phyloP scores from a whole-genome alignment of 139 green algal species.

The Diplosphaera chodatii region DNA sequence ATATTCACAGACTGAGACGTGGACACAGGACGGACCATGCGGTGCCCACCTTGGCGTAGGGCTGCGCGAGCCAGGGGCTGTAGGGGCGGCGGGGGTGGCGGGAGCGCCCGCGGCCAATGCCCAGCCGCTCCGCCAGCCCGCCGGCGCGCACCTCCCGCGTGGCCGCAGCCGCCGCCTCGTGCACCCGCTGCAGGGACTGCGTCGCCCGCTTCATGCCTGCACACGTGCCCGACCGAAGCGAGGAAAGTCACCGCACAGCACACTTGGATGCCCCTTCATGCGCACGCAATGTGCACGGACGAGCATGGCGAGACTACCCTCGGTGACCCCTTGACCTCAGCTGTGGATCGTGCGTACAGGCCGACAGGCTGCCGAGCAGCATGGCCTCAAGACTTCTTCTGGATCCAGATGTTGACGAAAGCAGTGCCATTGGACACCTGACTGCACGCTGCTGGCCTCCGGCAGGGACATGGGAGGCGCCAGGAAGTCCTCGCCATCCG shows the following conservation, averaged over 20 bases:
- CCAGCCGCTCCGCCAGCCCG: constrained; percentile 19
- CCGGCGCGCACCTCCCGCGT: constrained; percentile 33
- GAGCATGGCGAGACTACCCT: too few species aligned
- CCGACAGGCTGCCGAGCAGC: too few species aligned
- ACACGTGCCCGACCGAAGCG: too few species aligned
- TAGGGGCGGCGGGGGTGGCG: constrained; percentile 18
- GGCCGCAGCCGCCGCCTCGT: constrained; percentile 9
- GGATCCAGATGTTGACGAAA: too few species aligned
- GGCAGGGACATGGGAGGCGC: neutral
- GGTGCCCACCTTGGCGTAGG: constrained; percentile 22
- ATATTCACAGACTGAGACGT: too few species aligned
- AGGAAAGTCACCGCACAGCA: too few species aligned
- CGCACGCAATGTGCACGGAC: too few species aligned
- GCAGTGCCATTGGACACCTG: neutral
- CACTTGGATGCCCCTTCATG: too few species aligned
- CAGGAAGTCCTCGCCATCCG: neutral
- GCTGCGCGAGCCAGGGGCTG: constrained; percentile 31
- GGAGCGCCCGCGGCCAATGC: neutral
- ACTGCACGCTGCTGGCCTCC: neutral
- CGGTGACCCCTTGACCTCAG: too few species aligned
- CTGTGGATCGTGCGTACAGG: too few species aligned
- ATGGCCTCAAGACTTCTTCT: too few species aligned
- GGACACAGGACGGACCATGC: too few species aligned
- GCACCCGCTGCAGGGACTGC: constrained; percentile 9
- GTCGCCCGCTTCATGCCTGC: constrained; percentile 4